phyloP scores from a whole-genome alignment of 805 yeast species.

The Monosporozyma yasuniensis region DNA sequence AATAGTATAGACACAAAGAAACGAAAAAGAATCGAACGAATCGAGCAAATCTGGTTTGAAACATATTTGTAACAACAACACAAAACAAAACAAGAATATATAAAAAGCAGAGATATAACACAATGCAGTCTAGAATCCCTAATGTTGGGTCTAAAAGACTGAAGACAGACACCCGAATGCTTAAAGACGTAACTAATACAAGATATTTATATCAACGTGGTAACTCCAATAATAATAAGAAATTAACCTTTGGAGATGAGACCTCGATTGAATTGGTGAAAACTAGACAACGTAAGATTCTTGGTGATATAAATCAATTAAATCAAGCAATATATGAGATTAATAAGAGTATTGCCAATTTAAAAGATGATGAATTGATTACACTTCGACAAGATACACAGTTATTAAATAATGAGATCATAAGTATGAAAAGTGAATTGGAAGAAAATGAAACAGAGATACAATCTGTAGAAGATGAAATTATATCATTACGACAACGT shows the following conservation, averaged over 20 bases:
- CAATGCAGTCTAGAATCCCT: neutral
- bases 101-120: neutral
- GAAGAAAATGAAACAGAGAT: neutral
- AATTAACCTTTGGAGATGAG: constrained; percentile 24
- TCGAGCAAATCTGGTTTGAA: no score
- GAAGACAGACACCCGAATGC: neutral
- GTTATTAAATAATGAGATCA: neutral
- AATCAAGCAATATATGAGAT: constrained; percentile 23
- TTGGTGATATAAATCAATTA: constrained; percentile 23
- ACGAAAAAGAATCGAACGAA: no score
- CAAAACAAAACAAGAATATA: neutral
- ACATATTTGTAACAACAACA: neutral
- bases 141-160: neutral
- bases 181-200: constrained; percentile 7
- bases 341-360: constrained; percentile 11
- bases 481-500: constrained; percentile 8
- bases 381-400: neutral
- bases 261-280: constrained; percentile 26
- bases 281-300: constrained; percentile 24
- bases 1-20: no score
- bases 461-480: neutral
- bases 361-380: neutral
- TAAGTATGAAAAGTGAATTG: neutral
- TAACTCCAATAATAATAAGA: neutral
- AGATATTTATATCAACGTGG: neutral